phyloP scores from a whole-genome alignment of 495 filamentous ascomycete genomes.

The Daldinia bambusicola region DNA sequence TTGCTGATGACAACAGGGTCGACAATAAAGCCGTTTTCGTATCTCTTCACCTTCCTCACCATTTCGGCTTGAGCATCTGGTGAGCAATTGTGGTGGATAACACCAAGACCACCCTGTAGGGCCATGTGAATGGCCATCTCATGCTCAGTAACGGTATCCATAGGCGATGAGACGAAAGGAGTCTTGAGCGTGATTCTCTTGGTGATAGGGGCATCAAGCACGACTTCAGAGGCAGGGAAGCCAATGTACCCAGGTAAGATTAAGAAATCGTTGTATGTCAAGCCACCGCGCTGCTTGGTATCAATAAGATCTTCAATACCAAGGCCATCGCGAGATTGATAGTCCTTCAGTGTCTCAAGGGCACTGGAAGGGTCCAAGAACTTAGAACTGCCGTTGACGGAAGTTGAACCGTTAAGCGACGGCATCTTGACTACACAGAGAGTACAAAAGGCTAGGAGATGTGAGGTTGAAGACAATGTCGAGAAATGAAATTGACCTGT shows the following conservation, averaged over 20 bases:
- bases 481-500: slow-evolving; percentile 51
- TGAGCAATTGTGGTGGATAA: slow-evolving; percentile 99
- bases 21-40: slow-evolving; percentile 98
- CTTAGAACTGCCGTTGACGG: slow-evolving; percentile 51
- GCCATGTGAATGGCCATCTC: slow-evolving; percentile 99
- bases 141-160: slow-evolving; percentile 99
- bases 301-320: slow-evolving; percentile 84
- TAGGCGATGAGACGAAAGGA: slow-evolving; percentile 94
- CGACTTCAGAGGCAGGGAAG: slow-evolving; percentile 91
- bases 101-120: slow-evolving; percentile 92
- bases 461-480: slow-evolving; percentile 54
- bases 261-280: slow-evolving; percentile 80
- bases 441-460: slow-evolving; percentile 12
- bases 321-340: slow-evolving; percentile 81
- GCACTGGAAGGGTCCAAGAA: slow-evolving; percentile 69
- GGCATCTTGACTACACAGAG: slow-evolving; percentile 34
- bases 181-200: slow-evolving; percentile 94
- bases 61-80: slow-evolving; percentile 96
- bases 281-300: slow-evolving; percentile 84
- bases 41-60: slow-evolving; percentile 98
- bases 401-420: slow-evolving; percentile 43
- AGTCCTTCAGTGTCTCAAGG: slow-evolving; percentile 80
- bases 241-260: slow-evolving; percentile 69
- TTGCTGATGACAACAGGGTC: slow-evolving; percentile 94
- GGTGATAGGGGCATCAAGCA: slow-evolving; percentile 89